Base-by-base conservation (phyloP, 2,329 filamentous ascomycete genomes). In the Bretziella fagacearum region DNA sequence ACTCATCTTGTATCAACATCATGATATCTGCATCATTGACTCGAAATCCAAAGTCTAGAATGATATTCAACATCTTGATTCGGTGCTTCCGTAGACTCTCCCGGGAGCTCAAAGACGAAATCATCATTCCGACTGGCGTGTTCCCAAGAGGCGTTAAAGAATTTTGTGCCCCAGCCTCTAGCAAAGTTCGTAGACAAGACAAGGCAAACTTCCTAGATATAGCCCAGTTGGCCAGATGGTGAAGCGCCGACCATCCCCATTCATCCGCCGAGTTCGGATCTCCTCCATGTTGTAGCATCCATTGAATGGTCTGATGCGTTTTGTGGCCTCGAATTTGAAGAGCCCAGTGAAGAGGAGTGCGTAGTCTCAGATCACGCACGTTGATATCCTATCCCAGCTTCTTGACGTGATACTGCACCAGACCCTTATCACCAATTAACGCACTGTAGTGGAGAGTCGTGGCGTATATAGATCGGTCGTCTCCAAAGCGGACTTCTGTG, bases 271-370 rank as follows among this genome's bases (percentile, higher is more conserved):
- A 27, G 33, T 50, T 46, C 11, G 48, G 37, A 23, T 44, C n/a
- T 15, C 44, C 48, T 11, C 48, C 30, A 36, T 43, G 30, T 22
- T n/a, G 15, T 8, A 50, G 36, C n/a, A 50, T 18, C 23, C 30
- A 46, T n/a, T 39, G 36, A 23, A 50, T 35, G 2, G 48, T 50
- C 15, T 35, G 37, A 13, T 30, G 26, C 11, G 48, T 50, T n/a
- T 30, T 37, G 25, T 39, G 37, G 11, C 22, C 25, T 23, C 23
- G 11, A n/a, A 18, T 17, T 10, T 29, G 10, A 11, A 35, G 18
- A 23, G 48, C 48, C 30, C 32, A 50, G 15, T 46, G 44, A 18
- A 50, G 26, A 5, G 48, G 48, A 6, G 48, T 50, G 30, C 32
- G 42, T 25, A 32, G 30, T 11, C 30, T 15, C 13, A 36, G 20